Base-by-base conservation (phyloP, 305 asterid genomes). In the Fraxinus latifolia region DNA sequence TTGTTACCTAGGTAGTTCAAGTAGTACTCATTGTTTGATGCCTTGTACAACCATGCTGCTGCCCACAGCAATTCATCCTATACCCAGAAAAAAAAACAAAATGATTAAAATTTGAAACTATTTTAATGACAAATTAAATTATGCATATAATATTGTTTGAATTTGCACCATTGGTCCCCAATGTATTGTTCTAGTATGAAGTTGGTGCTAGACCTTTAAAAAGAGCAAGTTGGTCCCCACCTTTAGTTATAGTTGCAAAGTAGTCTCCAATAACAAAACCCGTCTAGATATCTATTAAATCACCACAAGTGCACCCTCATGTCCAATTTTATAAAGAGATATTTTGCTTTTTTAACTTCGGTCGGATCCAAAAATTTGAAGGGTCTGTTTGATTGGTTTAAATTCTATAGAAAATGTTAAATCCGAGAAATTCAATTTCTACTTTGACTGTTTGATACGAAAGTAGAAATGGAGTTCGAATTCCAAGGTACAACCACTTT, bases 61-160 rank as follows among this genome's bases (percentile, higher is more conserved):
- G 89, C 98, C 99, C 99, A 96, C 79, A 96, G 82, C 90, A 96
- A 89, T 82, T 96, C 99, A 89, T 96, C 99, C 99, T 96, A 80
- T 27, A 78, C 17, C 32, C 67, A 39, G 15, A 11, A 31, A 6
- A 9, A 27, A 12, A n/a, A 11, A 7, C 2, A 15, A 2, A 25
- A 25, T 39, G 44, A 58, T 8, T 5, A 23, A 7, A 36, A 2
- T 23, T 72, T 25, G 4, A 80, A 71, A 15, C n/a, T 68, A 34
- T 21, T 25, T 25, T 37, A 6, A 7, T 29, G 4, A 67, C 0
- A 0, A 65, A 6, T 33, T 3, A 82, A 14, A 71, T 27, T 73
- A 32, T 50, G 5, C 19, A 55, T 36, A 11, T 32, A 34, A 2
- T 8, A 6, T 53, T 9, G 34, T 36, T 29, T 0, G 32, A 33